phyloP scores from a whole-genome alignment of 108 stramenopile species.

The Parietichytrium sp. region DNA sequence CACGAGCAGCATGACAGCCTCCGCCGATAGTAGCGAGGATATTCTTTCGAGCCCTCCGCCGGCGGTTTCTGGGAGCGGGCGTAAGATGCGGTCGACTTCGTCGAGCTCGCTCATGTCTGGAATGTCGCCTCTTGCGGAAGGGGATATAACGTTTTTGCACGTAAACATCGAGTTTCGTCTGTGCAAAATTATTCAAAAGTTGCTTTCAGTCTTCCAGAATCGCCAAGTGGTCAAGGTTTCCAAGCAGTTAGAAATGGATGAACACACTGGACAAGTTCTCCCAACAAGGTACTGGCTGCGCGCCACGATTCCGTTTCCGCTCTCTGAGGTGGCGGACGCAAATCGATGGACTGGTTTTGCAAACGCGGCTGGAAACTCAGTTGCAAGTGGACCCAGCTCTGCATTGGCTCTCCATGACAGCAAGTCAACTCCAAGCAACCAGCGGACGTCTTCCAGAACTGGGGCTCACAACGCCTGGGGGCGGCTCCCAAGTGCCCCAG shows the following conservation, averaged over 20 bases:
- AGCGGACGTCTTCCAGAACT: not conserved
- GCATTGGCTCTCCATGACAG: too few relatives aligned
- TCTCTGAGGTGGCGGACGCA: not conserved
- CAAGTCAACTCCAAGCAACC: too few relatives aligned
- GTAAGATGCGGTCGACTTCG: too few relatives aligned
- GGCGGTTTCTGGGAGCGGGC: too few relatives aligned
- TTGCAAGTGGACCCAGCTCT: too few relatives aligned
- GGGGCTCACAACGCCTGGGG: not conserved
- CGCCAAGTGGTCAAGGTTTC: not conserved
- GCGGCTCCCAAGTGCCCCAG: not conserved
- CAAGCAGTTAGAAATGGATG: not conserved
- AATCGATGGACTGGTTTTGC: too few relatives aligned
- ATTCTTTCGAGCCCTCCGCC: not conserved
- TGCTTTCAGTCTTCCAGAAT: not conserved
- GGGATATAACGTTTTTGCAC: slow-evolving; percentile 8
- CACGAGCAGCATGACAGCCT: not conserved
- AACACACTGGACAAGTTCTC: not conserved
- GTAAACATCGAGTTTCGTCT: slow-evolving; percentile 4
- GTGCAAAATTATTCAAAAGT: not conserved
- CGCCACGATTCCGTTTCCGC: slow-evolving; percentile 21
- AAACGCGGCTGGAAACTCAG: too few relatives aligned
- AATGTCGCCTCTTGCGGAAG: slow-evolving; percentile 7
- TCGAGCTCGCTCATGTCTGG: too few relatives aligned
- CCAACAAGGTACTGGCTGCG: not conserved
- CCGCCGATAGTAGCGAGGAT: not conserved